phyloP scores from a whole-genome alignment of 2,329 filamentous ascomycete species.

The Penicillium sclerotigenum region DNA sequence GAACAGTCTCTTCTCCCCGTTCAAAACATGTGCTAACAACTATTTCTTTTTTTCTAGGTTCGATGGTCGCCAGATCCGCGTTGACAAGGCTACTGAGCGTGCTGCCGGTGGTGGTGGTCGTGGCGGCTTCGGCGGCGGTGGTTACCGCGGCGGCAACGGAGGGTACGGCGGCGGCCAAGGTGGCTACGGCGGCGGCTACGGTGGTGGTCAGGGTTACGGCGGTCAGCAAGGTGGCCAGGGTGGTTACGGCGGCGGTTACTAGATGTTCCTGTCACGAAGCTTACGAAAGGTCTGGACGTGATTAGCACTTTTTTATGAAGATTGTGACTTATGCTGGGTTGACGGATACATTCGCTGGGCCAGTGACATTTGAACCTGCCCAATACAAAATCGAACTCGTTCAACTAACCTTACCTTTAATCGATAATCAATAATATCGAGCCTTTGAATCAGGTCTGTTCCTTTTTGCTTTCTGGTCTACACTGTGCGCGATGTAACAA shows the following conservation, averaged over 20 bases:
- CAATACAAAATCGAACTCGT: constrained; percentile 8
- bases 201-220: constrained; percentile 3
- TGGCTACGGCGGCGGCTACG: constrained; percentile 6
- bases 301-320: constrained; percentile 4
- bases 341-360: constrained; percentile 2
- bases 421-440: constrained; percentile 9
- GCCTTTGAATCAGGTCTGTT: neutral
- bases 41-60: neutral
- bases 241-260: constrained; percentile 7
- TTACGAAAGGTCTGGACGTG: constrained; percentile 8
- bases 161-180: constrained; percentile 4
- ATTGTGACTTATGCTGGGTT: constrained; percentile 11
- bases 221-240: constrained; percentile 1
- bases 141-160: constrained; percentile 4
- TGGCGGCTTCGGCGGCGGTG: constrained; percentile 3
- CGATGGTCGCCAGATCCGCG: constrained; percentile 9
- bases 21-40: neutral
- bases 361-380: constrained; percentile 2
- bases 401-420: constrained; percentile 5
- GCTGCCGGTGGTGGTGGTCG: constrained; percentile 4
- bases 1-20: neutral
- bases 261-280: constrained; percentile 2
- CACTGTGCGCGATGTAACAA: neutral
- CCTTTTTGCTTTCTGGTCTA: neutral
- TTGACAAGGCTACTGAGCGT: constrained; percentile 12